Conservation (phyloP, 2,329 filamentous ascomycete species). For the Sporothrix pallida region DNA sequence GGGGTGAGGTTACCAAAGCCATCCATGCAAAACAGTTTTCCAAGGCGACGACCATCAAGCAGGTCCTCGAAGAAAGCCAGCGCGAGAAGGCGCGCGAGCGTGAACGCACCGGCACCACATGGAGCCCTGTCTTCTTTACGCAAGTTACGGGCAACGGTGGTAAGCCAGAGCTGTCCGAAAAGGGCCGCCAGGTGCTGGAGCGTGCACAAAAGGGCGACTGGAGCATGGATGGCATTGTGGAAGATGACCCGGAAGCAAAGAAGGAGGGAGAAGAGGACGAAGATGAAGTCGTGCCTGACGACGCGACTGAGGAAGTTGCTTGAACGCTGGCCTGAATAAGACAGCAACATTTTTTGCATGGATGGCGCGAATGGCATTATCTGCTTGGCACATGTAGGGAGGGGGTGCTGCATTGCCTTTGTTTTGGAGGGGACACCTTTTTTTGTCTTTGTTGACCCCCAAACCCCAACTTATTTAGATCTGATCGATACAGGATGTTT, state of each 20-base stretch:
- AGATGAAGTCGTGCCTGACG: background rate
- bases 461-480: constrained; percentile 24
- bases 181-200: constrained; percentile 57
- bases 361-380: constrained; percentile 1
- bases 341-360: constrained; percentile 3
- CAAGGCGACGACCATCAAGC: constrained; percentile 84
- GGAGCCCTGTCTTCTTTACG: constrained; percentile 88
- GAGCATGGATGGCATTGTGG: constrained; percentile 45
- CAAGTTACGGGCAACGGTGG: constrained; percentile 62
- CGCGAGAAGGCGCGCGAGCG: constrained; percentile 82
- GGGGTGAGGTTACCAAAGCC: constrained; percentile 84
- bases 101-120: constrained; percentile 70
- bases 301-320: constrained; percentile 10
- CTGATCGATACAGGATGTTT: constrained; percentile 26
- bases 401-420: background rate
- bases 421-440: background rate
- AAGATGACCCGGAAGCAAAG: constrained; percentile 19
- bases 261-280: background rate
- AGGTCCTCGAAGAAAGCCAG: constrained; percentile 89
- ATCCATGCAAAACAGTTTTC: constrained; percentile 83
- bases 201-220: constrained; percentile 61
- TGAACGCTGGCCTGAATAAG: background rate
- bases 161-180: constrained; percentile 61
- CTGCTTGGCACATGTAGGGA: background rate
- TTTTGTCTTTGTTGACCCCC: background rate